Evolutionary conservation across 2,329 filamentous ascomycete species (phyloP).

Genomic region (Coniochaeta sp.): DNA sequence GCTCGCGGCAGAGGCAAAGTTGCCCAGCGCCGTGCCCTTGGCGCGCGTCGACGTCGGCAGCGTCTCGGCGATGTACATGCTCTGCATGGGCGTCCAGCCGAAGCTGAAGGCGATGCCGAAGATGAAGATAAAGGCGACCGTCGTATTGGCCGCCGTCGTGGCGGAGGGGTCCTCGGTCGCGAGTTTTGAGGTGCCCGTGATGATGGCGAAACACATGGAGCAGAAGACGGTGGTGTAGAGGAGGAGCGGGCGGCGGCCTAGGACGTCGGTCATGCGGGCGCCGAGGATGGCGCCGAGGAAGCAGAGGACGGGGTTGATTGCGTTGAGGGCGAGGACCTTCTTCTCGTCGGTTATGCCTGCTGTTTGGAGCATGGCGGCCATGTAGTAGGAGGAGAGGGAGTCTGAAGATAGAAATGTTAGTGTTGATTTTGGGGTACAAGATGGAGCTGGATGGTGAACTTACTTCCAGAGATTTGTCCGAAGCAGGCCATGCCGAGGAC

Average conservation of each 20-base stretch:
- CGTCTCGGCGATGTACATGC: conserved; percentile 41
- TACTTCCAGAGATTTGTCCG: conserved; percentile 42
- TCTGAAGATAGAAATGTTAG: conserved; percentile 14
- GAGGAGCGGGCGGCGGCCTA: conserved; percentile 51
- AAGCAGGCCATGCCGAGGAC: conserved; percentile 45
- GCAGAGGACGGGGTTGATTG: conserved; percentile 46
- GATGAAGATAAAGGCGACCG: conserved; percentile 44
- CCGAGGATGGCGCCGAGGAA: conserved; percentile 44
- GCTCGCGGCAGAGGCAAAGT: conserved; percentile 29
- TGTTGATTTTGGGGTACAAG: too few relatives aligned
- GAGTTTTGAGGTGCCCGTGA: conserved; percentile 40
- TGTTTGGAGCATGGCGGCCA: conserved; percentile 42
- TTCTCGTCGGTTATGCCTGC: conserved; percentile 43
- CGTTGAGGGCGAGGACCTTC: conserved; percentile 42
- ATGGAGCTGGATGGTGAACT: too few relatives aligned
- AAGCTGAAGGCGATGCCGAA: conserved; percentile 46
- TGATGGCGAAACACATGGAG: conserved; percentile 39
- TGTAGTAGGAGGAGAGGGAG: conserved; percentile 45
- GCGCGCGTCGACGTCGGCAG: conserved; percentile 36
- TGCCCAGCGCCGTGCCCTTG: conserved; percentile 36
- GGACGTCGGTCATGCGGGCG: conserved; percentile 45
- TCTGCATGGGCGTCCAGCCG: conserved; percentile 43
- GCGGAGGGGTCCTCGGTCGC: conserved; percentile 27
- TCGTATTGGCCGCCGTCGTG: conserved; percentile 31
- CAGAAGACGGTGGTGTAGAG: conserved; percentile 38